Conservation (phyloP, 805 yeast genomes). For the Myxozyma melibiosi region DNA sequence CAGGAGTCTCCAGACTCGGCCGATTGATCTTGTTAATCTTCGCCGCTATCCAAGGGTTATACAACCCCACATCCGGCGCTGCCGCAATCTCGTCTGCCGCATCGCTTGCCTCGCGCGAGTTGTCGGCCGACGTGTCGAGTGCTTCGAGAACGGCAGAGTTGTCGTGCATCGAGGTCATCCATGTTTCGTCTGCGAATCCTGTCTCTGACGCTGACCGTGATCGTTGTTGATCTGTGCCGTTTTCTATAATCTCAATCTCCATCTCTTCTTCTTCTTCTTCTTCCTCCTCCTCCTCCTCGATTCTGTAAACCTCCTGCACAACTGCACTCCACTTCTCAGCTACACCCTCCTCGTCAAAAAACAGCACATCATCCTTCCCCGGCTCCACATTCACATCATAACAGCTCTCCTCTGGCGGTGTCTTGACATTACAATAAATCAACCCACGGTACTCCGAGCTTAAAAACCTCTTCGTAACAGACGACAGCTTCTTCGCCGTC, state of each 20-base stretch:
- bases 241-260: not conserved
- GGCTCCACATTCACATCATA: conserved; percentile 86
- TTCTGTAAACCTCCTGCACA: conserved; percentile 8
- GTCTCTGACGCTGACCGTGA: not conserved
- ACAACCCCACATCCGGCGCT: not conserved
- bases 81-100: not conserved
- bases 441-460: conserved; percentile 65
- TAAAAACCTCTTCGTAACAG: conserved; percentile 59
- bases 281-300: not conserved
- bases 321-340: conserved; percentile 47
- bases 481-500: conserved; percentile 38
- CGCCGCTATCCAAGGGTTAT: conserved; percentile 15
- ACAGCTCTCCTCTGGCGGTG: conserved; percentile 52
- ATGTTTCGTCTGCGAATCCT: not conserved
- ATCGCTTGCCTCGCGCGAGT: not conserved
- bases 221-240: not conserved
- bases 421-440: conserved; percentile 64
- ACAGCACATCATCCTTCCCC: conserved; percentile 78
- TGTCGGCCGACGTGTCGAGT: not conserved
- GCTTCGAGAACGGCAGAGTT: not conserved
- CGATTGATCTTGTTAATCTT: conserved; percentile 5
- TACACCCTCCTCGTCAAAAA: conserved; percentile 73
- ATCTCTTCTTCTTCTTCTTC: conserved; percentile 2
- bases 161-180: conserved; percentile 10
- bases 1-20: not conserved